phyloP scores from a whole-genome alignment of 805 yeast species.

The Hanseniaspora lindneri region DNA sequence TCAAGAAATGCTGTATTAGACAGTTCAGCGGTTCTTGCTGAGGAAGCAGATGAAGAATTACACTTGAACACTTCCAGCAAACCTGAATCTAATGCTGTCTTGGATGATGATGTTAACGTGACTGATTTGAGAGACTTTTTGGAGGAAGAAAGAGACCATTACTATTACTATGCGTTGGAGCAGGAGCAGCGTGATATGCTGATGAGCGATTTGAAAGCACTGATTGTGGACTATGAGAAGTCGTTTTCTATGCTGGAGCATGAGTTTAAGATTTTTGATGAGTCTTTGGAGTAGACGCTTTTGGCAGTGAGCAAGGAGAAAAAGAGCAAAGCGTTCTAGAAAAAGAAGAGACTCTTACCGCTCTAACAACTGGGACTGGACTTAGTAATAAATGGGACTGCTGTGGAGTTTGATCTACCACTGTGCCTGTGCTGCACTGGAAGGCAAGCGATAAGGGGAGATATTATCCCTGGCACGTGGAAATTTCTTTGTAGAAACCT shows the following conservation, averaged over 20 bases:
- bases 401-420: too few relatives aligned
- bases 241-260: slow-evolving; percentile 19
- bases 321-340: too few relatives aligned
- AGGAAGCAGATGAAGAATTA: background rate
- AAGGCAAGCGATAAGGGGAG: too few relatives aligned
- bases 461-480: too few relatives aligned
- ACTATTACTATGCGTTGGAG: slow-evolving; percentile 27
- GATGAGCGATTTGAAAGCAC: slow-evolving; percentile 25
- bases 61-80: too few relatives aligned
- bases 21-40: background rate
- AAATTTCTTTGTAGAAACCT: too few relatives aligned
- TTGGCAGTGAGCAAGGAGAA: too few relatives aligned
- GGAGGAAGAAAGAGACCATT: slow-evolving; percentile 19
- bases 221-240: slow-evolving; percentile 25
- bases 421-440: too few relatives aligned
- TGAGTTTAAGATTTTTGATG: slow-evolving; percentile 16
- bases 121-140: slow-evolving; percentile 10
- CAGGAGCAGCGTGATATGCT: slow-evolving; percentile 28
- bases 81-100: background rate
- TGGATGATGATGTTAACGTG: background rate
- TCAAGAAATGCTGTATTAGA: background rate
- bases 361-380: too few relatives aligned
- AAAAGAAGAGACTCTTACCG: too few relatives aligned
- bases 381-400: too few relatives aligned
- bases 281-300: background rate